These are phyloP conservation scores for Syzygium aqueum DNA, from an alignment of 345 rosid genomes.

Conservation along the genomic window DNA sequence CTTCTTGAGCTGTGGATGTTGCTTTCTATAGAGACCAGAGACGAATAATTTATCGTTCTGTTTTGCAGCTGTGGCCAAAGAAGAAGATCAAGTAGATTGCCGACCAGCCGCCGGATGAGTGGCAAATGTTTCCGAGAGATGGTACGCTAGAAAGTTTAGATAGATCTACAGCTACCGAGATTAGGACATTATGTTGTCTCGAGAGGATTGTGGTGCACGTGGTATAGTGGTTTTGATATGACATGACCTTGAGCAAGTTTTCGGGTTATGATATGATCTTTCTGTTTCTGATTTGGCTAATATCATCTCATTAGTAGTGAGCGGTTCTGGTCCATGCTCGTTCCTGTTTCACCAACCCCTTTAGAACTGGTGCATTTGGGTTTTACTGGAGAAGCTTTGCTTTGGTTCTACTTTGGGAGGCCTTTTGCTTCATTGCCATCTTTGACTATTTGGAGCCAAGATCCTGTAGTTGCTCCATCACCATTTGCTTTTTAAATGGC, in stretches of 20 bases:
- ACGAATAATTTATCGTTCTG: not conserved
- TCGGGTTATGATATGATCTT: not conserved
- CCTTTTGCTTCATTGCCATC: not conserved
- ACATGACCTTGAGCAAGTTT: not conserved
- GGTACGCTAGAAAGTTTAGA: not conserved
- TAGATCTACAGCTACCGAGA: not conserved
- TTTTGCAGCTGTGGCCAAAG: slow-evolving; percentile 31
- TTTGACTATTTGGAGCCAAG: not conserved
- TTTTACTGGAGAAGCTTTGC: not conserved
- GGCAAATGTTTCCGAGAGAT: not conserved
- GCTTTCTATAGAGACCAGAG: not conserved
- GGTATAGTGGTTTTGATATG: not conserved
- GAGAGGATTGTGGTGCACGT: not conserved
- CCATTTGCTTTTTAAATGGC: not conserved
- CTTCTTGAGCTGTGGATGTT: not conserved
- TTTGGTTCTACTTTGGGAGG: not conserved
- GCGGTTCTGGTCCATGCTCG: not conserved
- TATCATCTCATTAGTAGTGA: not conserved
- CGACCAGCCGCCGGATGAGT: not conserved
- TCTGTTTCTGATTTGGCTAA: not conserved
- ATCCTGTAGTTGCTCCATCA: not conserved
- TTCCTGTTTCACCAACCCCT: not conserved
- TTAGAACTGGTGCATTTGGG: not conserved
- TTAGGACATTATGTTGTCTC: not conserved
- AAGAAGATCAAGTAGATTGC: slow-evolving; percentile 57